These are phyloP conservation scores for Quercus engelmannii DNA, from an alignment of 306 rosid species.

Conservation along the genomic window DNA sequence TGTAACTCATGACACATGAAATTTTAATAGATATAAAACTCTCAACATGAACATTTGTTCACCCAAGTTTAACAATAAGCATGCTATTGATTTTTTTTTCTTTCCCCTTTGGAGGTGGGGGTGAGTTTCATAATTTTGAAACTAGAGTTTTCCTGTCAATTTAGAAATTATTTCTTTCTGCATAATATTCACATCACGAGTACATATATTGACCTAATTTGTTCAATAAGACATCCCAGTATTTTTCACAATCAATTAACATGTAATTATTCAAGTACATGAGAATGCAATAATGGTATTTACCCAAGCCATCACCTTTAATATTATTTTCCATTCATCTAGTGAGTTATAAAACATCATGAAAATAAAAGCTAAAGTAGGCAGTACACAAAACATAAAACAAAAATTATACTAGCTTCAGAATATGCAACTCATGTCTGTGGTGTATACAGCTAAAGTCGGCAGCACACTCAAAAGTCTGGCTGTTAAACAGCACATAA, in stretches of 20 bases:
- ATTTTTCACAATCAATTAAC: neutral
- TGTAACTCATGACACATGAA: neutral
- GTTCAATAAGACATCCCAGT: neutral
- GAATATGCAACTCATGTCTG: neutral
- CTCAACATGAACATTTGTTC: neutral
- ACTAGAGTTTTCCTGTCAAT: neutral
- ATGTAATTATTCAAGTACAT: neutral
- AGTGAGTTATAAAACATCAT: neutral
- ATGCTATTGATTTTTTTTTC: neutral
- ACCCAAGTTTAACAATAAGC: neutral
- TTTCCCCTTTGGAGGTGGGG: too few species aligned
- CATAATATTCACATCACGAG: neutral
- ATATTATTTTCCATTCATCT: neutral
- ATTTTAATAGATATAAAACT: too few species aligned
- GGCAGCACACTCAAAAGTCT: neutral
- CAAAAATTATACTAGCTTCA: neutral
- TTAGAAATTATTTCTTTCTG: neutral
- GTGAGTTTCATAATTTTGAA: neutral
- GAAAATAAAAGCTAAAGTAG: neutral
- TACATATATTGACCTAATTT: too few species aligned
- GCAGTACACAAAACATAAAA: neutral
- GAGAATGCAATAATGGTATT: neutral
- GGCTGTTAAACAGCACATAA: constrained; percentile 10
- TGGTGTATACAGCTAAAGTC: neutral
- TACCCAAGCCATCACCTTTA: neutral